A percentile compares a stretch with the other conserved stretches of the same genome.
Evolutionary conservation across 108 stramenopile species (phyloP).

Genomic region (Poteriospumella lacustris): DNA sequence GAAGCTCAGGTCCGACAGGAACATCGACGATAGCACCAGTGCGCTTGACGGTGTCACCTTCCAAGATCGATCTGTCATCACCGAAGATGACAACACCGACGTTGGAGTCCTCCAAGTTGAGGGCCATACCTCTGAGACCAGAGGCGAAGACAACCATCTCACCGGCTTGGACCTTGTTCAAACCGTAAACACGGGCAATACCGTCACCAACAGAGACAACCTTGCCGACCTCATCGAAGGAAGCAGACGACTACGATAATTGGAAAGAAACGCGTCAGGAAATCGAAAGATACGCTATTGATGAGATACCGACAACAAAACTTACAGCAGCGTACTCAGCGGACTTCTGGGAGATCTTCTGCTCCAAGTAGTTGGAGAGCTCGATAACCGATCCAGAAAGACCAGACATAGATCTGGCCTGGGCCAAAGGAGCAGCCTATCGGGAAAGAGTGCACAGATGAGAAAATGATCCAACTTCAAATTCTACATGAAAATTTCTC

Average conservation of each 20-base stretch:
- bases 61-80: constrained; percentile 97
- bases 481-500: neutral
- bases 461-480: neutral
- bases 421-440: neutral
- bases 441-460: neutral
- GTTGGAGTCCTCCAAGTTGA: constrained; percentile 99
- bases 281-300: neutral
- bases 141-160: constrained; percentile 97
- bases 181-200: constrained; percentile 98
- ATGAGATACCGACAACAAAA: neutral
- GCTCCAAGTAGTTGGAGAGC: constrained; percentile 89
- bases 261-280: neutral
- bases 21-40: constrained; percentile 99
- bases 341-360: constrained; percentile 69
- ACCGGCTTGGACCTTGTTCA: constrained; percentile 98
- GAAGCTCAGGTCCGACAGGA: constrained; percentile 89
- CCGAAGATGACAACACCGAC: constrained; percentile 99
- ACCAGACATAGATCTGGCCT: constrained; percentile 25
- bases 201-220: constrained; percentile 99
- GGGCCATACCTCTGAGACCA: constrained; percentile 95
- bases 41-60: constrained; percentile 97
- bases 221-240: constrained; percentile 78
- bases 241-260: neutral
- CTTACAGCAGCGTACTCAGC: constrained; percentile 12
- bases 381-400: constrained; percentile 54